phyloP scores from a whole-genome alignment of 1,284 basidiomycete genomes.

The Apiotrichum sp. region DNA sequence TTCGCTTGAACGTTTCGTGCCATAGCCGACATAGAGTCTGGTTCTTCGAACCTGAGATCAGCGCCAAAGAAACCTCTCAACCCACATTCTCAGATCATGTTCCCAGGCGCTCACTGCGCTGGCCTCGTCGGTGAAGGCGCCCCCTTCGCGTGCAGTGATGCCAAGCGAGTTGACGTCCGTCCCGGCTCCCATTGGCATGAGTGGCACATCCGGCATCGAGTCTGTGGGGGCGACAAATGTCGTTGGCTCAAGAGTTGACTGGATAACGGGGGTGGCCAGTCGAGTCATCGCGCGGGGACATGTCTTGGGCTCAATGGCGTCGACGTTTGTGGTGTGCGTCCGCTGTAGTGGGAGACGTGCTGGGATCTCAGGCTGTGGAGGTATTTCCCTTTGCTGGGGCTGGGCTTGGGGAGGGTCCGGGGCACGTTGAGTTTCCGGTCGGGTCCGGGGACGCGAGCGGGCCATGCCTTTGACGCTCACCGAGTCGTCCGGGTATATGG shows the following conservation, averaged over 20 bases:
- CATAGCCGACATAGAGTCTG: background rate
- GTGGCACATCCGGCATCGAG: background rate
- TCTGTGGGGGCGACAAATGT: background rate
- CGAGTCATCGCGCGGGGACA: slow-evolving; percentile 1
- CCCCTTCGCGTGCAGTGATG: slow-evolving; percentile 12
- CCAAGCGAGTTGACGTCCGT: slow-evolving; percentile 6
- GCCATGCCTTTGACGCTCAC: background rate
- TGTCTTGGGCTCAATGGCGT: background rate
- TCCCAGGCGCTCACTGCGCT: background rate
- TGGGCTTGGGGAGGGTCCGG: no score
- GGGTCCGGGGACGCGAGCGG: no score
- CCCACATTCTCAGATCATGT: background rate
- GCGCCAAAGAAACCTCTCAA: background rate
- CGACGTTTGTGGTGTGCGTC: background rate
- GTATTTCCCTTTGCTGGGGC: no score
- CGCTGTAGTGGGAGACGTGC: no score
- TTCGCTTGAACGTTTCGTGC: background rate
- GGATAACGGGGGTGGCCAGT: background rate
- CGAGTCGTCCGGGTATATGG: slow-evolving; percentile 1
- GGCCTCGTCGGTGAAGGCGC: background rate
- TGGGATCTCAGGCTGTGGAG: no score
- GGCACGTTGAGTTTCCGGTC: no score
- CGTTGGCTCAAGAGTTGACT: no score
- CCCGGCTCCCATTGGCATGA: background rate
- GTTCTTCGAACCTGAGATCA: background rate